Base-by-base conservation (phyloP, 257 asterid genomes). In the Misopates orontium region DNA sequence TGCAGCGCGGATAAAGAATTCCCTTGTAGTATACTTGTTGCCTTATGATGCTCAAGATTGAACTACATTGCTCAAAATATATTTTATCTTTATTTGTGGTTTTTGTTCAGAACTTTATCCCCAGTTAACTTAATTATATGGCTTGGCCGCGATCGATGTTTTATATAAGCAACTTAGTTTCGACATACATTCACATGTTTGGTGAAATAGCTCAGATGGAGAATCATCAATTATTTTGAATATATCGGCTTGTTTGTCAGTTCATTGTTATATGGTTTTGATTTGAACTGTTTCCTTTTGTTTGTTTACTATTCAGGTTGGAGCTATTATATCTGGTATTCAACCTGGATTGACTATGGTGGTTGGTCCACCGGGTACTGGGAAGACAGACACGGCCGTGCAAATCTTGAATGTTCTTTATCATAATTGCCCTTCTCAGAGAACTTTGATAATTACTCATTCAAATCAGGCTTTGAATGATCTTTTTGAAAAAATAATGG, bases 351-450 rank as follows among this genome's bases (percentile, higher is more conserved):
- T 94, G 73, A 84, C 96, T 36, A 94, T 90, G 99, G 99, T 94
- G 74, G 99, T 94, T 24, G 99, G 99, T 68, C 99, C 99, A 68
- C 99, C 99, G 65, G 99, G 99, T 77, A 94, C 99, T 4, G 99
- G 99, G 71, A 94, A 94, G 84, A 94, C 99, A 4, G 99, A 94
- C 73, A 94, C 99, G 13, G 99, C 99, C 16, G 99, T 94, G 70
- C 99, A 90, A 77, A 84, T 94, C 71, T 74, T 94, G 76, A 90
- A 94, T 79, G 96, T 94, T 62, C 89, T 94, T 53, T 94, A 94
- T 83, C 99, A 94, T 69, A 94, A 94, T 73, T 94, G 99, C 80
- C 97, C 99, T 74, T 90, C 99, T 76, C 99, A 94, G 84, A 85
- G 99, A 74, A 94, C 99, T 52, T 78, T 94, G 83, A 94, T 94